Base-by-base conservation (phyloP, 2,329 filamentous ascomycete species). In the Xylariaceae sp. region DNA sequence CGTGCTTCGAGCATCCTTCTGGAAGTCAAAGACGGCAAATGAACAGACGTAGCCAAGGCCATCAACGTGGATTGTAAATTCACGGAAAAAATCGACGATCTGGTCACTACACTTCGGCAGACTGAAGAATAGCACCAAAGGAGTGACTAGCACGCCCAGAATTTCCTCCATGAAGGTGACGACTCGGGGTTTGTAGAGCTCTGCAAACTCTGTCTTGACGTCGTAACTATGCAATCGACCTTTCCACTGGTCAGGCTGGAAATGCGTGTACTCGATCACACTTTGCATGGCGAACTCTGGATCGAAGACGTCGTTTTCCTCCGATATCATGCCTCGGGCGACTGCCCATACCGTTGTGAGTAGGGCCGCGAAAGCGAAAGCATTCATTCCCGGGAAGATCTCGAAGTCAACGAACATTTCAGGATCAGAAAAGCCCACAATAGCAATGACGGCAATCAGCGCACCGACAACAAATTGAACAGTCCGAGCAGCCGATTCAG, bases 1-100 rank as follows among this genome's bases (percentile, higher is more conserved):
- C 3, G 61, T 61, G 19, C 69, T 67, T 12, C 67, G 68, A 17
- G 83, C 73, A 18, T 83, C 86, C 61, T 89, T 91, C 64, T 95
- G 90, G 68, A 97, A 97, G 49, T 96, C 88, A 56, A 98, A 98
- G 28, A 95, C 89, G 3, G 93, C 93, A 66, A 96, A 97, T 1
- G 91, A 96, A 64, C 93, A 98, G 9, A 97, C 89, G 51, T 96
- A 91, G 17, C 93, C 93, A 28, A 98, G 76, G 0, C 93, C 93
- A 58, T 98, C 93, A 13, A 98, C 91, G 54, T 98, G 90, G 17
- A 98, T 83, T 0, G 93, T 97, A 54, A 97, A 96, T 61, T 98
- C 93, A 30, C 93, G 83, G 71, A 98, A 97, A 65, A 98, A 98
- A 65, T 98, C 93, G 44, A 97, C 84, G 49, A 98, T 85, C 44